Base-by-base conservation (phyloP, 768 basidiomycete species). In the Rhodocollybia butyracea region DNA sequence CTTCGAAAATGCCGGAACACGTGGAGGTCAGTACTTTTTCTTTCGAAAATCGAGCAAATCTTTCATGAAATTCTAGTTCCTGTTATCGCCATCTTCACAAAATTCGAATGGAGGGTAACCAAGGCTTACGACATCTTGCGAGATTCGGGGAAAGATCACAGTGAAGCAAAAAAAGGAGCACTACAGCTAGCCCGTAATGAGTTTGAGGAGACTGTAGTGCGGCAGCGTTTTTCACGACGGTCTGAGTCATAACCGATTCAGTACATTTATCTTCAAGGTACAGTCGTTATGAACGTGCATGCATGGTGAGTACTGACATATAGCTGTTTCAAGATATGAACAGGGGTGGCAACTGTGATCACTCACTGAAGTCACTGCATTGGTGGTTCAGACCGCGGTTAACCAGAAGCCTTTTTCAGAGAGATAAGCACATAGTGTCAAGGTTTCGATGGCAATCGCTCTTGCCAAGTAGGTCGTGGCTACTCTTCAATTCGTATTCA, bases 51-150 rank as follows among this genome's bases (percentile, higher is more conserved):
- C n/a, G n/a, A n/a, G n/a, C n/a, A n/a, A n/a, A n/a, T n/a, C n/a
- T n/a, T n/a, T n/a, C n/a, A n/a, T n/a, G n/a, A n/a, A n/a, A n/a
- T n/a, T 27, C 15, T 22, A 53, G 51, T 53, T 13, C 51, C 51
- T 21, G 40, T 53, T 21, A 42, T 53, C 38, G 38, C 51, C 29
- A 41, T 53, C 27, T 53, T 53, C 40, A 53, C 51, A 5, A 53
- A 53, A 53, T 53, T 53, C 26, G 51, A 53, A 26, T 41, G 51
- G 51, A 29, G 40, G 27, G 29, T 41, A 13, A 53, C 51, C n/a
- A n/a, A n/a, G n/a, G n/a, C n/a, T n/a, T n/a, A n/a, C n/a, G n/a
- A n/a, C n/a, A n/a, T n/a, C n/a, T 38, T 53, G 27, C 36, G 51
- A 29, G 51, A 53, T 13, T 19, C 13, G 7, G 51, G 51, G 17